phyloP scores from a whole-genome alignment of 208 protist species.

The Acanthamoeba quina region DNA sequence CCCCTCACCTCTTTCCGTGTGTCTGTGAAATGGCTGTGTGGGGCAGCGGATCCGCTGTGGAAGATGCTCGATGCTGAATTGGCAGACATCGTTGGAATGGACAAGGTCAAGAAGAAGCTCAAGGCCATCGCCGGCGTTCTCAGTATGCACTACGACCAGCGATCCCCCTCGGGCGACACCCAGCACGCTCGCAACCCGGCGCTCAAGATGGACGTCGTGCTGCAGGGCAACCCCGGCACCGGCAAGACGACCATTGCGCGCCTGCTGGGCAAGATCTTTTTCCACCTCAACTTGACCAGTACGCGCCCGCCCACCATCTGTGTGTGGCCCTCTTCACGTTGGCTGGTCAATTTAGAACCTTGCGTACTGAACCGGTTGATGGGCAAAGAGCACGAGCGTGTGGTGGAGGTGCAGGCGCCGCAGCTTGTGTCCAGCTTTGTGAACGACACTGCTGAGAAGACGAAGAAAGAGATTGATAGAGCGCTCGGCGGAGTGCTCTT shows the following conservation, averaged over 20 bases:
- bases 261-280: background rate
- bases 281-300: background rate
- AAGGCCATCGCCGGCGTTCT: background rate
- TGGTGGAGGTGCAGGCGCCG: slow-evolving; percentile 22
- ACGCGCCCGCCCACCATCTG: background rate
- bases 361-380: background rate
- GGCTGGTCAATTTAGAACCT: background rate
- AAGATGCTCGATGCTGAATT: background rate
- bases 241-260: slow-evolving; percentile 53
- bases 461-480: slow-evolving; percentile 38
- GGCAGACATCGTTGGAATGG: background rate
- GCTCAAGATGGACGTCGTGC: background rate
- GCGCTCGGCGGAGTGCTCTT: slow-evolving; percentile 74
- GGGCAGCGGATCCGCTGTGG: background rate
- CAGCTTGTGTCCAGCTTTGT: slow-evolving; percentile 69
- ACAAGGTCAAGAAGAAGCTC: background rate
- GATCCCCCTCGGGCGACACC: background rate
- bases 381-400: background rate
- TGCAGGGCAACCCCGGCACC: slow-evolving; percentile 29
- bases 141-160: background rate
- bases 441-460: slow-evolving; percentile 30
- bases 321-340: background rate
- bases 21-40: background rate
- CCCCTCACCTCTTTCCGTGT: background rate
- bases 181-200: background rate